Percentiles rank a stretch among this genome's conserved stretches.
These are phyloP conservation scores for Epicoccum nigrum DNA, from an alignment of 2,329 filamentous ascomycete species.

Conservation along the genomic window DNA sequence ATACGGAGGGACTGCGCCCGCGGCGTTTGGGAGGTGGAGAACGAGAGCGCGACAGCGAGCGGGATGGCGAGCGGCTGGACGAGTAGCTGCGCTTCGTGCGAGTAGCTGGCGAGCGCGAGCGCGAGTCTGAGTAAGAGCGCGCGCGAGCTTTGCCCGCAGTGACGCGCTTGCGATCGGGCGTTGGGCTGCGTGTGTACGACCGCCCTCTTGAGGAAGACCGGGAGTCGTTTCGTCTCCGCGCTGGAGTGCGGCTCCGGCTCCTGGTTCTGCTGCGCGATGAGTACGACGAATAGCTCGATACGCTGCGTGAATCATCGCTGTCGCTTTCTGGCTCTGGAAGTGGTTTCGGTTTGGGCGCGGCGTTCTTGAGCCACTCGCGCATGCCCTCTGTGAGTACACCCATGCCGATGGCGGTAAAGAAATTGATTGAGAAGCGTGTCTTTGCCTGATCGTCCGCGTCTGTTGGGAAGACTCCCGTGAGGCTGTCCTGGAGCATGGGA, in stretches of 20 bases:
- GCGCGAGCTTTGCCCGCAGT: constrained; percentile 21
- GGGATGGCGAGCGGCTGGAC: constrained; percentile 37
- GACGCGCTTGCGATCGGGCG: constrained; percentile 32
- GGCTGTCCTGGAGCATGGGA: constrained; percentile 70
- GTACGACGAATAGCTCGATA: constrained; percentile 45
- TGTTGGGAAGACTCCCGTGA: constrained; percentile 86
- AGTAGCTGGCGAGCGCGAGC: constrained; percentile 30
- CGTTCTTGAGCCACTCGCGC: constrained; percentile 85
- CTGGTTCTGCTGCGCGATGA: constrained; percentile 31
- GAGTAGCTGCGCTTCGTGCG: constrained; percentile 34
- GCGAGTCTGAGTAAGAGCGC: constrained; percentile 28
- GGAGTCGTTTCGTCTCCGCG: constrained; percentile 13
- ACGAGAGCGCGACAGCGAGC: constrained; percentile 28
- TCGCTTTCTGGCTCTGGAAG: constrained; percentile 45
- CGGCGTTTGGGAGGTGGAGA: constrained; percentile 34
- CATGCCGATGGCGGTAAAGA: constrained; percentile 98
- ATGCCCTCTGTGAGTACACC: constrained; percentile 92
- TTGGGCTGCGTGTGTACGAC: constrained; percentile 38
- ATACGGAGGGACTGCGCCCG: constrained; percentile 28
- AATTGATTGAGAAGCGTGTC: constrained; percentile 97
- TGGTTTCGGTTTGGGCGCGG: constrained; percentile 80
- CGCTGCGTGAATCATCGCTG: constrained; percentile 40
- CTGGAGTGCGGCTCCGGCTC: constrained; percentile 25
- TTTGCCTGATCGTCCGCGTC: constrained; percentile 82
- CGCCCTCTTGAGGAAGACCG: constrained; percentile 32